A percentile compares a stretch with the other conserved stretches of the same genome.
Evolutionary conservation across 148 eudicot genomes (phyloP).

Genomic region (Vaccinium macrocarpon): DNA sequence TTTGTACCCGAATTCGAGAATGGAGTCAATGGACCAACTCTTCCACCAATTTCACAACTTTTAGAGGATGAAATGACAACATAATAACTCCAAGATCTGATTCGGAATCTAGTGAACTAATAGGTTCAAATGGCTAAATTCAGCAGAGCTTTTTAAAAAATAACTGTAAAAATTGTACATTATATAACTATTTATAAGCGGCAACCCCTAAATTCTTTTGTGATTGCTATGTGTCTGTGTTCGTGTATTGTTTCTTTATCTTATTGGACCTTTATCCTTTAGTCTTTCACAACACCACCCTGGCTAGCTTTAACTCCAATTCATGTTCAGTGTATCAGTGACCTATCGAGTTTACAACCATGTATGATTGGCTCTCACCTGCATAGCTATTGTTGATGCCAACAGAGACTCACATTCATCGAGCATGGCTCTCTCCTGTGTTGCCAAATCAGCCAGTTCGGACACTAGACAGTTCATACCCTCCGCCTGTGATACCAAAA

Average conservation of each 20-base stretch:
- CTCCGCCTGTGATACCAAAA: constrained; percentile 52
- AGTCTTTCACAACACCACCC: not conserved
- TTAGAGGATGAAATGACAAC: not conserved
- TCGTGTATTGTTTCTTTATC: too few relatives aligned
- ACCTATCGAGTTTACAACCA: not conserved
- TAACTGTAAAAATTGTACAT: too few relatives aligned
- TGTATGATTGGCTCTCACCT: constrained; percentile 41
- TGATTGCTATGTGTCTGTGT: not conserved
- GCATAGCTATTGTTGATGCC: constrained; percentile 68
- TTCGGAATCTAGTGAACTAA: not conserved
- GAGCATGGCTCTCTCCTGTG: constrained; percentile 74
- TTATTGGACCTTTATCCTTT: not conserved
- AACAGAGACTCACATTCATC: constrained; percentile 72
- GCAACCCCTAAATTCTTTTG: not conserved
- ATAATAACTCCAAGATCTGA: not conserved
- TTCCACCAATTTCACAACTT: not conserved
- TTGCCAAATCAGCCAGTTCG: constrained; percentile 72
- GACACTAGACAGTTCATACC: constrained; percentile 66
- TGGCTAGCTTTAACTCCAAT: not conserved
- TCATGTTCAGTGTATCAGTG: not conserved
- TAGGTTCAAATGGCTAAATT: not conserved
- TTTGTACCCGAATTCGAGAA: not conserved
- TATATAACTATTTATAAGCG: not conserved
- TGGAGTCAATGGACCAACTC: too few relatives aligned
- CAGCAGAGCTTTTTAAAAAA: too few relatives aligned